These are phyloP conservation scores for Loxodes magnus DNA, from an alignment of 73 alveolate genomes.

Conservation along the genomic window DNA sequence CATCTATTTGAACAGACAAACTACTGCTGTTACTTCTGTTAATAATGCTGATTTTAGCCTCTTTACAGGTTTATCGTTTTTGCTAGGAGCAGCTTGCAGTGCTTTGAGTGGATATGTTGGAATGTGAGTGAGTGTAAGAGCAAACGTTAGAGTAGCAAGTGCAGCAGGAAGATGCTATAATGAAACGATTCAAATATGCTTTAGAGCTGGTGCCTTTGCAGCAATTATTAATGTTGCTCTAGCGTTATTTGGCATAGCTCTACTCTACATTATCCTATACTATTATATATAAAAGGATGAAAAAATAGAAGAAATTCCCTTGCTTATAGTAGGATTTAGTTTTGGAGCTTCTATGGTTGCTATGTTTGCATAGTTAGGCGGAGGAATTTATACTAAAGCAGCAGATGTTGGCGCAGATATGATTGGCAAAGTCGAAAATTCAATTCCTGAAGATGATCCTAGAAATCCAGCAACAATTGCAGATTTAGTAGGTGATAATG, in stretches of 20 bases:
- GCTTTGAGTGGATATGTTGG: slow-evolving; percentile 77
- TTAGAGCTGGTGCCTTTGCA: slow-evolving; percentile 76
- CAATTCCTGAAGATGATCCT: slow-evolving; percentile 87
- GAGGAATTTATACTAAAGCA: slow-evolving; percentile 77
- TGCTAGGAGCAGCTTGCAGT: slow-evolving; percentile 59
- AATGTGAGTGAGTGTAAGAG: slow-evolving; percentile 76
- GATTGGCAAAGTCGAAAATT: slow-evolving; percentile 65
- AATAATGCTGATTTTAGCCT: slow-evolving; percentile 29
- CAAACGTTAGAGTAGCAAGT: slow-evolving; percentile 61
- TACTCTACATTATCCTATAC: slow-evolving; percentile 27
- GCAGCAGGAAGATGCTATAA: slow-evolving; percentile 71
- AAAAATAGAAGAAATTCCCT: slow-evolving; percentile 61
- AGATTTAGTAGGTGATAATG: slow-evolving; percentile 88
- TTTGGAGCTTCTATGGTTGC: slow-evolving; percentile 82
- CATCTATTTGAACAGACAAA: slow-evolving; percentile 36
- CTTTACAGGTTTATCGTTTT: slow-evolving; percentile 47
- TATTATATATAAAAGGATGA: slow-evolving; percentile 33
- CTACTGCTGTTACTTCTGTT: too few relatives aligned
- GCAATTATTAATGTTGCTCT: slow-evolving; percentile 67
- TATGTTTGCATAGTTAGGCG: slow-evolving; percentile 76
- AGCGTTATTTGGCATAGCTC: slow-evolving; percentile 60
- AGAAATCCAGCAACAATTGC: slow-evolving; percentile 90
- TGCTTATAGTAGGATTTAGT: slow-evolving; percentile 58
- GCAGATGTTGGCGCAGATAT: slow-evolving; percentile 88
- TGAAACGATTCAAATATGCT: slow-evolving; percentile 50